phyloP scores from a whole-genome alignment of 177 flowering plant species.

The Vitis hybrid region DNA sequence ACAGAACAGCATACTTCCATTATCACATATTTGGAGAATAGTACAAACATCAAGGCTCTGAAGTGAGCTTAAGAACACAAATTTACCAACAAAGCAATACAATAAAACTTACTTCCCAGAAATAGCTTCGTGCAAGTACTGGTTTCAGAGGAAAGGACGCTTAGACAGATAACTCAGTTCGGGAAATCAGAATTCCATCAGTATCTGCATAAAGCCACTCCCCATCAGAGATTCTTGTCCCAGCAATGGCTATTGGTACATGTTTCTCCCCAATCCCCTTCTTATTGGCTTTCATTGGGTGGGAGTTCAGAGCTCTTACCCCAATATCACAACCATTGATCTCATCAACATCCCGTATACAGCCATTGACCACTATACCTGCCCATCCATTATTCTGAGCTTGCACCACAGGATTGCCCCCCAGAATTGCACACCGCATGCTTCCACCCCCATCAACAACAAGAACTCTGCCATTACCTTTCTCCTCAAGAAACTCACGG shows the following conservation, averaged over 20 bases:
- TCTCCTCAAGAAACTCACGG: conserved; percentile 43
- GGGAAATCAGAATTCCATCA: conserved; percentile 42
- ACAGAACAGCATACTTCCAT: not conserved
- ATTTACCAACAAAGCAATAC: not conserved
- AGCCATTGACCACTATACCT: conserved; percentile 48
- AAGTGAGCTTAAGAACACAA: not conserved
- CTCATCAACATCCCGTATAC: conserved; percentile 49
- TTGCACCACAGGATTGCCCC: conserved; percentile 45
- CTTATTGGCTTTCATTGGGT: conserved; percentile 49
- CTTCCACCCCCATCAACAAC: conserved; percentile 55
- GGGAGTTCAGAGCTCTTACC: conserved; percentile 42
- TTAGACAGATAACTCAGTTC: conserved; percentile 35
- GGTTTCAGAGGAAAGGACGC: not conserved
- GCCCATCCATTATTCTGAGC: conserved; percentile 53
- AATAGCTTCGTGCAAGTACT: not conserved
- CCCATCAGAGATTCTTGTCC: conserved; percentile 41
- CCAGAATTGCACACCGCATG: conserved; percentile 37
- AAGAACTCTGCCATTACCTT: conserved; percentile 45
- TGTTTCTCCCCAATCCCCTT: conserved; percentile 40
- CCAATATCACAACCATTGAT: conserved; percentile 51
- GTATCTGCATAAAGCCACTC: conserved; percentile 57
- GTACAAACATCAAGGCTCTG: not conserved
- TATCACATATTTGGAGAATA: not conserved
- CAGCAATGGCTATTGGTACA: conserved; percentile 36
- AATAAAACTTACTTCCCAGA: not conserved